Conservation (phyloP, 352 stramenopile species). For the Stramenopiles sp. region DNA sequence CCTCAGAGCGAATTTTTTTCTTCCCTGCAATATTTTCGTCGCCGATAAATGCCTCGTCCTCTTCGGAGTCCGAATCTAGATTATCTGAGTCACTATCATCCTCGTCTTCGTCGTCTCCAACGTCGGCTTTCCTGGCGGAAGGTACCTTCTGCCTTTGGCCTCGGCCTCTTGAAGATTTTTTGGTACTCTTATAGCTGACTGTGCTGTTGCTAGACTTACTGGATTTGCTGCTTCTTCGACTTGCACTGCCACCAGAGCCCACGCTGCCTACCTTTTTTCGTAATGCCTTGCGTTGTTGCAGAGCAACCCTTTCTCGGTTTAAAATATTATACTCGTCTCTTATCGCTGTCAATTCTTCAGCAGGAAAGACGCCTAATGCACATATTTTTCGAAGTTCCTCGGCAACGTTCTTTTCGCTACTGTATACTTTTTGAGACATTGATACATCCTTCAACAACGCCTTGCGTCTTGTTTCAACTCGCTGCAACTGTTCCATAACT, state of each 20-base stretch:
- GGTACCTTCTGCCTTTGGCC: no score
- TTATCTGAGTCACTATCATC: not conserved
- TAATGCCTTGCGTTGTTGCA: not conserved
- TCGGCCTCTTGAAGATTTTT: not conserved
- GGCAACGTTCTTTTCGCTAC: not conserved
- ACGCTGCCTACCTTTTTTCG: not conserved
- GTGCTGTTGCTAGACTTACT: not conserved
- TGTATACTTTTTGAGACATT: not conserved
- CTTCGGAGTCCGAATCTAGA: not conserved
- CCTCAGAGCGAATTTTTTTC: not conserved
- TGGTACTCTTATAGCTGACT: not conserved
- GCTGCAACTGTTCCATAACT: not conserved
- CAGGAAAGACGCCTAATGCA: not conserved
- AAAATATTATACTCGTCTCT: not conserved
- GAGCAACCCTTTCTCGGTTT: not conserved
- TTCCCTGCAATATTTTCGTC: not conserved
- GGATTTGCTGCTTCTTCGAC: not conserved
- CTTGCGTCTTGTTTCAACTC: not conserved
- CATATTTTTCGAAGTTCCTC: not conserved
- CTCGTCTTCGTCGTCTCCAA: not conserved
- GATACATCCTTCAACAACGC: not conserved
- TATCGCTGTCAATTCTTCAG: not conserved
- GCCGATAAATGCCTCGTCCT: not conserved
- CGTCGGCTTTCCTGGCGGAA: not conserved
- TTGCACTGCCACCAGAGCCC: not conserved